Base-by-base conservation (phyloP, 2,329 filamentous ascomycete species). In the Epichloe glyceriae region DNA sequence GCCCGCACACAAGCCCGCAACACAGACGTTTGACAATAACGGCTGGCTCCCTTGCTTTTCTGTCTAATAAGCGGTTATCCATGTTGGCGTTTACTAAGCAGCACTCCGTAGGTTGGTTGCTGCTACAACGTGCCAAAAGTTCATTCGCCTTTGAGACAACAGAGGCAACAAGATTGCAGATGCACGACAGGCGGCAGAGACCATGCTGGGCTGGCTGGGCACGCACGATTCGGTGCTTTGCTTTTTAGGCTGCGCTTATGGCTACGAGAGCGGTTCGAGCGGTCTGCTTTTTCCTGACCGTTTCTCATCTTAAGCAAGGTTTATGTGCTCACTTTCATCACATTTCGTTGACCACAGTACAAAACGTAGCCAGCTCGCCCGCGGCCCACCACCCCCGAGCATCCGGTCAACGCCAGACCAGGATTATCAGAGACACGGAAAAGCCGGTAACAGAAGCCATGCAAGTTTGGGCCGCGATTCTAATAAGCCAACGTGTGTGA, bases 331-430 rank as follows among this genome's bases (percentile, higher is more conserved):
- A n/a, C 26, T 11, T 11, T 14, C 6, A 35, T 38, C 47, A 30
- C 40, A 49, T 39, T 45, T 40, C 17, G 10, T 17, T 46, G 33
- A 7, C 35, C 2, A 34, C 42, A 11, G 30, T 30, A n/a, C 41
- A 46, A 17, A 46, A n/a, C 20, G 12, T 26, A 15, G 17, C 33
- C 15, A 38, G 15, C 43, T 50, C 37, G 20, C 22, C 43, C 39
- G 15, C 43, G 49, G 49, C 43, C 38, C 42, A 42, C 49, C 37
- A 22, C 42, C 4, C 37, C 49, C 37, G 14, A 15, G 20, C 38
- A 46, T 34, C 49, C 42, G 35, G 49, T 17, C 49, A 38, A 37
- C 42, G 14, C 42, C 49, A 45, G 20, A 44, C 49, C 49, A 34
- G 41, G 49, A 33, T 40, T 15, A 40, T 26, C 35, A 46, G 38